Evolutionary conservation across 2,329 filamentous ascomycete species (phyloP), one percentile per base, ranked within the genome.

Genomic region (Botrytis porri): DNA sequence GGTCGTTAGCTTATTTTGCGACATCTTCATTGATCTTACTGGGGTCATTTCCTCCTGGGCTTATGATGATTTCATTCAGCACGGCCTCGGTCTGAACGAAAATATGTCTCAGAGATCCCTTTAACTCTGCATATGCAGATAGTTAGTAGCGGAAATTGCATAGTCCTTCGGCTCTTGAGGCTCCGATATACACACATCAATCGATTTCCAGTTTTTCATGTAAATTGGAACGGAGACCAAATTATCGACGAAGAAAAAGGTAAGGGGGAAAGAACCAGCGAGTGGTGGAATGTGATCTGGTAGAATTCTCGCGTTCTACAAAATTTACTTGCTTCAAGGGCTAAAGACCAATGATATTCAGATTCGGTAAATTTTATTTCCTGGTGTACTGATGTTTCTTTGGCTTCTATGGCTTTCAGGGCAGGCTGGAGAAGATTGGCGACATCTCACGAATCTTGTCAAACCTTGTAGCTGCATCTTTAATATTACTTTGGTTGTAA

Each of bases 371-470:
- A 67, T 32, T 22, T 57, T 16, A 57, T 43, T 57, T 32, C 48
- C 29, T 71, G 29, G 39, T 29, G 54, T 37, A 20, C 22, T 35
- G 7, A n/a, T 64, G 45, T 32, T 54, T 39, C 43, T 57, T 41
- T 57, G 45, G 35, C 59, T 51, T 62, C n/a, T n/a, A 39, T 65
- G 69, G 37, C 61, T 51, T 69, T 48, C 32, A 71, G 69, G 35
- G 43, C 60, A 32, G 25, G 41, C 43, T 35, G 22, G 59, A 59
- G 65, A 67, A 67, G 69, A 71, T 71, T 71, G 60, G 69, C 69
- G 69, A 71, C 61, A 71, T 71, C 45, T 71, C 69, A 71, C 69
- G 61, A 71, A 71, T 71, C 69, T 71, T 71, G 69, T 71, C 69
- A 25, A 59, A 71, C 69, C 45, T 54, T 65, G 41, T 37, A 54